Evolutionary conservation across 352 stramenopile species (phyloP), one percentile per base, ranked within the genome.

Genomic region (Pythium chondricola): DNA sequence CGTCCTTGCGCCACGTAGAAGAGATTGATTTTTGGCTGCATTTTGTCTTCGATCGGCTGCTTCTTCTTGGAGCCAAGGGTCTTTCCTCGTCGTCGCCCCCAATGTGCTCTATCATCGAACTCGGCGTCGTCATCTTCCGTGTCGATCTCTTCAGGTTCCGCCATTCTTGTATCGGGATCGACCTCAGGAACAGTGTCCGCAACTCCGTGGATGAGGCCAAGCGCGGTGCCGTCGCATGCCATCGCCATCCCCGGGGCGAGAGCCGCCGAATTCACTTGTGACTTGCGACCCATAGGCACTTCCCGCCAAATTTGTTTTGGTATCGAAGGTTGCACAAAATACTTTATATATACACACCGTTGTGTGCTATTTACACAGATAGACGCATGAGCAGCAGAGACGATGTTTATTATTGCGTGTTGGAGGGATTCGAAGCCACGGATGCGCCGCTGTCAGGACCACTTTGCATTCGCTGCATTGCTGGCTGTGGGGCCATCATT

Each of bases 71-170:
- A 7, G 6, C 11, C 11, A 32, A 31, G 39, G 30, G 13, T 25
- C 27, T 29, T 20, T 55, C 16, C 44, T 58, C 13, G 62, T 59
- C 45, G 77, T 82, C 74, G 55, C 2, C 65, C 58, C 78, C 74
- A 89, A 20, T 87, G 74, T 32, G 74, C 72, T 14, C 66, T 54
- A 35, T 88, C 74, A 21, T 88, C 78, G 38, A 89, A 87, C 56
- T 89, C 78, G 24, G 43, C 59, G 55, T 89, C 78, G 50, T 89
- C 78, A 29, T 67, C 69, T 38, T 89, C 78, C 39, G 57, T 82
- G 53, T 89, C 78, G 47, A 89, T 87, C 36, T 77, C 66, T 57
- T 89, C 74, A 4, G 43, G 25, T 37, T 37, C 31, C 39, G 56
- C 48, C 24, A n/a, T 29, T 6, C 25, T 26, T 18, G 30, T 33